These are phyloP conservation scores for Chrysopogon serrulatus DNA, from an alignment of 176 grass and related monocot genomes.

Conservation along the genomic window DNA sequence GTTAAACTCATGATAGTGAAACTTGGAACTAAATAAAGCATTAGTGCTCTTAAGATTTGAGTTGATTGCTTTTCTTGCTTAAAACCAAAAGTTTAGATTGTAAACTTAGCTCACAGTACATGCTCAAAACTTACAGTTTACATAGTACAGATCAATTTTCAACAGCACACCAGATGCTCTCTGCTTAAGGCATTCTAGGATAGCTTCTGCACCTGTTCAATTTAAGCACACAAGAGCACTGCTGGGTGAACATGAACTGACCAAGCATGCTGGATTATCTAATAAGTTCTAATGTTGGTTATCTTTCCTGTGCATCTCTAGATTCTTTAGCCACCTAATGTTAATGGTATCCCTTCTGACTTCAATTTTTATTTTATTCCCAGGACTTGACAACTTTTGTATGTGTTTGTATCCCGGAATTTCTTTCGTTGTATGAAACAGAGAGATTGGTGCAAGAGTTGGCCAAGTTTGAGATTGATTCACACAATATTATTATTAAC, in stretches of 20 bases:
- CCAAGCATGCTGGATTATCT: not conserved
- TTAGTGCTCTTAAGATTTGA: not conserved
- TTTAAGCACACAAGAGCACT: not conserved
- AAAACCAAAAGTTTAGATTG: not conserved
- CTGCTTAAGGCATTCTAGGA: not conserved
- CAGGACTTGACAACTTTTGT: slow-evolving; percentile 99
- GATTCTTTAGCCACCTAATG: slow-evolving; percentile 4
- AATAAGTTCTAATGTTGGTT: no score
- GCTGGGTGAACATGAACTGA: not conserved
- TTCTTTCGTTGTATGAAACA: slow-evolving; percentile 99
- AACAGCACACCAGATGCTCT: not conserved
- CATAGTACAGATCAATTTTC: not conserved
- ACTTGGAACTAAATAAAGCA: not conserved
- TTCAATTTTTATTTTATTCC: slow-evolving; percentile 20
- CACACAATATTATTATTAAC: slow-evolving; percentile 98
- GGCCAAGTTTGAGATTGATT: slow-evolving; percentile 92
- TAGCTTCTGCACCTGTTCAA: not conserved
- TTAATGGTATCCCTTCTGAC: not conserved
- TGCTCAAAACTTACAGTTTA: not conserved
- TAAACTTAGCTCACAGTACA: not conserved
- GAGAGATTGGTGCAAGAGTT: slow-evolving; percentile 99
- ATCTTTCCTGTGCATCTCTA: no score
- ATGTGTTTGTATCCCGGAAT: slow-evolving; percentile 98
- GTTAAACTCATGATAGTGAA: not conserved
- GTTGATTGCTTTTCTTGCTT: not conserved